Conservation (phyloP, 768 basidiomycete genomes). For the Solioccasus polychromus region DNA sequence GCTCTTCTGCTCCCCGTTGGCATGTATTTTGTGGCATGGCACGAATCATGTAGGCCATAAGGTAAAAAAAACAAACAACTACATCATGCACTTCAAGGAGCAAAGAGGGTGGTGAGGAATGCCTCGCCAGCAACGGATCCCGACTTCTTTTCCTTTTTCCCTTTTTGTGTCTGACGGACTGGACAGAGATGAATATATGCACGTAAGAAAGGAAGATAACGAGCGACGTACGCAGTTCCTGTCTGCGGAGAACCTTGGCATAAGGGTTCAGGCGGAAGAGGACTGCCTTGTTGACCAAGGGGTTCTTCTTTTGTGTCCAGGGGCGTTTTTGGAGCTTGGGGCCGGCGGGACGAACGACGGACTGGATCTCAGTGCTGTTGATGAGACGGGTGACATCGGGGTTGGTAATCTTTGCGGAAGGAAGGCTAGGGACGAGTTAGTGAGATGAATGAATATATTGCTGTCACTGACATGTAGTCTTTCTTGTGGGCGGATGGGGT, state of each 20-base stretch:
- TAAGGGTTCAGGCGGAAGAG: slow-evolving; percentile 99
- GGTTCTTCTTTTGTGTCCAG: slow-evolving; percentile 99
- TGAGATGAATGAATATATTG: neutral
- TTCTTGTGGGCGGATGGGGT: slow-evolving; percentile 85
- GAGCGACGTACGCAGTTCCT: slow-evolving; percentile 75
- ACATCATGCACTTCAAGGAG: slow-evolving; percentile 56
- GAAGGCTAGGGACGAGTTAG: slow-evolving; percentile 53
- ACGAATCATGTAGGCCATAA: slow-evolving; percentile 10
- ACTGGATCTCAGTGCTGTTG: slow-evolving; percentile 98
- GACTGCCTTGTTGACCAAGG: slow-evolving; percentile 87
- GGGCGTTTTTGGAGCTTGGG: slow-evolving; percentile 86
- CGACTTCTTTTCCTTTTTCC: slow-evolving; percentile 55
- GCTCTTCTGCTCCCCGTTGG: too few species aligned
- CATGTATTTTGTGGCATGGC: slow-evolving; percentile 9
- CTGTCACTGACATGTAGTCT: slow-evolving; percentile 67
- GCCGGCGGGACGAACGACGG: slow-evolving; percentile 89
- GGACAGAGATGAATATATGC: slow-evolving; percentile 3
- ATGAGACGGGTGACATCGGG: slow-evolving; percentile 96
- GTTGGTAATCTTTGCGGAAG: slow-evolving; percentile 94
- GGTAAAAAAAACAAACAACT: neutral
- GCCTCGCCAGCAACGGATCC: slow-evolving; percentile 72
- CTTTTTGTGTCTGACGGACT: slow-evolving; percentile 75
- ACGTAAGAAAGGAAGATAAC: neutral
- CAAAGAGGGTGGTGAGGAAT: slow-evolving; percentile 82
- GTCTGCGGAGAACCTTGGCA: slow-evolving; percentile 88